phyloP scores from a whole-genome alignment of 805 yeast species.

The Candida arabinofermentans region DNA sequence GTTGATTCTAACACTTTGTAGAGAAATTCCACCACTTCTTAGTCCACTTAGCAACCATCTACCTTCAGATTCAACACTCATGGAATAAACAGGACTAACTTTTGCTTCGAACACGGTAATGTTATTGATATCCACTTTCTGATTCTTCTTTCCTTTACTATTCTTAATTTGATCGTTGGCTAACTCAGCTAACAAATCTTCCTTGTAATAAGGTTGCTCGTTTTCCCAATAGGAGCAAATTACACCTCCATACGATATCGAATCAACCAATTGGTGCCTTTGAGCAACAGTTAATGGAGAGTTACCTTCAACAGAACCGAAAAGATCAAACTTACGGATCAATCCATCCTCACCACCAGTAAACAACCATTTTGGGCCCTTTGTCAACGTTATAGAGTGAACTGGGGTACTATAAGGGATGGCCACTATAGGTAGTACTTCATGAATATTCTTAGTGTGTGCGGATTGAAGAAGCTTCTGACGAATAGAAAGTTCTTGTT shows the following conservation, averaged over 20 bases:
- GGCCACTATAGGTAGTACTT: constrained; percentile 81
- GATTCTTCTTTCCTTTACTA: constrained; percentile 14
- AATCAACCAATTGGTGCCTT: constrained; percentile 81
- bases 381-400: constrained; percentile 71
- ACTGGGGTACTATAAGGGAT: constrained; percentile 78
- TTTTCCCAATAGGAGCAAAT: constrained; percentile 90
- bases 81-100: constrained; percentile 80
- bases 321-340: constrained; percentile 83
- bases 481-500: constrained; percentile 11
- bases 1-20: constrained; percentile 76
- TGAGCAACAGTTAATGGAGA: constrained; percentile 87
- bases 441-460: constrained; percentile 50
- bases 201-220: constrained; percentile 70
- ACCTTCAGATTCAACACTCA: constrained; percentile 80
- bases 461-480: constrained; percentile 38
- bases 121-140: constrained; percentile 35
- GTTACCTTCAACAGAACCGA: constrained; percentile 81
- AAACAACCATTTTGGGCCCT: constrained; percentile 80
- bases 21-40: constrained; percentile 76
- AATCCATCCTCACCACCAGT: constrained; percentile 97
- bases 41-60: constrained; percentile 84
- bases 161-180: constrained; percentile 14
- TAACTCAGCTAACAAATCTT: constrained; percentile 30
- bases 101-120: constrained; percentile 46
- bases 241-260: constrained; percentile 81